Conservation (phyloP, 345 rosid species). For the Trapa bicornis region DNA sequence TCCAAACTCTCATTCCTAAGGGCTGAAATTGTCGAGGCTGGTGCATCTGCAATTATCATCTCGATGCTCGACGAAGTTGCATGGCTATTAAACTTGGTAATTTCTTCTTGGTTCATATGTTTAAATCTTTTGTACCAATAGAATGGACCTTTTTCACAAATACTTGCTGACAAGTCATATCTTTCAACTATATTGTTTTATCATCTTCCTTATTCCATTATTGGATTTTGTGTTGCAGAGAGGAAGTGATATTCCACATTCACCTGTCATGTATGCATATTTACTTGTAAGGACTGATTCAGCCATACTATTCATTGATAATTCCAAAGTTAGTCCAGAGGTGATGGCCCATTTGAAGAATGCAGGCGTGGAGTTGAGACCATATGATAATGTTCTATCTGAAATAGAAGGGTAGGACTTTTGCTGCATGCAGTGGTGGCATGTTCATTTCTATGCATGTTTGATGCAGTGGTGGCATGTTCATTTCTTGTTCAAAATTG, state of each 20-base stretch:
- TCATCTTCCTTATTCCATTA: background rate
- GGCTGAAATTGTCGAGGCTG: constrained; percentile 51
- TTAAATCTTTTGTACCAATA: background rate
- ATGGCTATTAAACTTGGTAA: constrained; percentile 91
- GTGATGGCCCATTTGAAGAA: constrained; percentile 61
- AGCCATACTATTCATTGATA: constrained; percentile 59
- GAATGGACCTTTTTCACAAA: background rate
- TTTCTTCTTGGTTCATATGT: background rate
- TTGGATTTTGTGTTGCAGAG: constrained; percentile 40
- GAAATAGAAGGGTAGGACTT: constrained; percentile 58
- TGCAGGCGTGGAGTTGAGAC: constrained; percentile 55
- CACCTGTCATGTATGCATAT: constrained; percentile 93
- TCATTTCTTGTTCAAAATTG: background rate
- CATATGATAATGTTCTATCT: constrained; percentile 63
- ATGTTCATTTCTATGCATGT: background rate
- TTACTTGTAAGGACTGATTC: constrained; percentile 54
- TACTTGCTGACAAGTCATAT: background rate
- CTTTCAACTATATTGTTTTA: background rate
- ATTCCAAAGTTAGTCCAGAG: constrained; percentile 56
- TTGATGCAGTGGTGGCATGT: background rate
- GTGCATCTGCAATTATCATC: constrained; percentile 68
- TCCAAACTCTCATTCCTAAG: constrained; percentile 63
- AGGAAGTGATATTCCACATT: constrained; percentile 90
- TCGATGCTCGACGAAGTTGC: constrained; percentile 98
- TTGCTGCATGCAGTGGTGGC: background rate